Percentiles rank a stretch among this genome's conserved stretches.
phyloP scores from a whole-genome alignment of 768 basidiomycete species.

The Agrocybe pediades region DNA sequence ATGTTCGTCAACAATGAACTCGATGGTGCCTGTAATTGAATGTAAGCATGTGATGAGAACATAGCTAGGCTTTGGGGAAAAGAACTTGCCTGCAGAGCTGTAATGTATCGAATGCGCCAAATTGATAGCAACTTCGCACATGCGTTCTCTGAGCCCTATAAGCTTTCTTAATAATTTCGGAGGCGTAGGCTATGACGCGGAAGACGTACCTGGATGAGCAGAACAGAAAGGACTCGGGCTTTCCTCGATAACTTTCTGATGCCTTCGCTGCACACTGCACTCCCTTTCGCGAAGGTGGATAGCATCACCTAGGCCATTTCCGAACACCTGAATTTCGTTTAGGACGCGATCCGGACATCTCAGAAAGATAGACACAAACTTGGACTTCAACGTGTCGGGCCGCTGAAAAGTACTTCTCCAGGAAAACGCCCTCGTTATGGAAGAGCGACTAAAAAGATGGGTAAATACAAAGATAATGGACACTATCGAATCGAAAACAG shows the following conservation, averaged over 20 bases:
- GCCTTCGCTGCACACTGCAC: slow-evolving; percentile 67
- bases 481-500: slow-evolving; percentile 6
- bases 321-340: slow-evolving; percentile 50
- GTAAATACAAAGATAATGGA: not conserved
- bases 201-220: slow-evolving; percentile 38
- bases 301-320: slow-evolving; percentile 59
- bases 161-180: not conserved
- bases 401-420: slow-evolving; percentile 58
- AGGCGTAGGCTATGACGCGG: not conserved
- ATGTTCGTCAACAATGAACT: slow-evolving; percentile 61
- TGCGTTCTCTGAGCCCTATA: slow-evolving; percentile 44
- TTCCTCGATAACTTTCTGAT: slow-evolving; percentile 78
- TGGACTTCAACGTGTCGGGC: slow-evolving; percentile 71
- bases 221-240: slow-evolving; percentile 61
- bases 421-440: slow-evolving; percentile 49
- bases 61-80: not conserved
- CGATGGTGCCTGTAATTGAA: slow-evolving; percentile 55
- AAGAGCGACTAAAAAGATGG: slow-evolving; percentile 42
- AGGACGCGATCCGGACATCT: not conserved
- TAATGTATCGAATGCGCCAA: slow-evolving; percentile 54
- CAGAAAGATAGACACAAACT: slow-evolving; percentile 28
- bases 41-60: too few species aligned
- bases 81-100: slow-evolving; percentile 52
- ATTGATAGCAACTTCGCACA: slow-evolving; percentile 55
- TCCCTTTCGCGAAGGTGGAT: slow-evolving; percentile 72